phyloP scores from a whole-genome alignment of 108 stramenopile species.

The Cyclotella atomus region DNA sequence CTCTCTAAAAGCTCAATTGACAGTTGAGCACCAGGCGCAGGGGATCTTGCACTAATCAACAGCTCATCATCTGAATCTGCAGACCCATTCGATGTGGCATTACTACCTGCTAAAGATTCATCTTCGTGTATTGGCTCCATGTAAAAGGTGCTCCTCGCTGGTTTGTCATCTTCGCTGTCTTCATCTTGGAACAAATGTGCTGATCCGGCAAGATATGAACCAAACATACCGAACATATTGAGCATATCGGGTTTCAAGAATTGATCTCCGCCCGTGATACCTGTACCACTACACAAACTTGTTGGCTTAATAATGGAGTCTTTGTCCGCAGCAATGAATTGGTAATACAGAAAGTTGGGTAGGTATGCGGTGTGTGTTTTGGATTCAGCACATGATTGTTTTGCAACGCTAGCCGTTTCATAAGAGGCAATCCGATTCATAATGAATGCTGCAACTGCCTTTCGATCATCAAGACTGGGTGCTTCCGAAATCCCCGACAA shows the following conservation, averaged over 20 bases:
- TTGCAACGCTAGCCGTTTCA: too few relatives aligned
- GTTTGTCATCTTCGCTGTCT: neutral
- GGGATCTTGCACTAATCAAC: neutral
- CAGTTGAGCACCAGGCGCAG: neutral
- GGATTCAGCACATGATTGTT: too few relatives aligned
- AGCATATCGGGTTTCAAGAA: conserved; percentile 46
- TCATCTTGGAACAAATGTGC: conserved; percentile 31
- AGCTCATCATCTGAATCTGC: conserved; percentile 13
- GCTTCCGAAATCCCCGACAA: neutral
- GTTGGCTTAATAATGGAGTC: conserved; percentile 29
- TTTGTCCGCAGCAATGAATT: conserved; percentile 37
- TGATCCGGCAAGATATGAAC: conserved; percentile 36
- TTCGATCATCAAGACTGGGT: conserved; percentile 10
- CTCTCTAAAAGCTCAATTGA: conserved; percentile 29
- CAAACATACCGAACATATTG: conserved; percentile 34
- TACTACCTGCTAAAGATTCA: neutral
- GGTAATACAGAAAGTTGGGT: conserved; percentile 49
- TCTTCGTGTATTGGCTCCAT: conserved; percentile 35
- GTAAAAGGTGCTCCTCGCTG: conserved; percentile 17
- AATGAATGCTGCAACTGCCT: conserved; percentile 22
- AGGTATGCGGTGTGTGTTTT: conserved; percentile 28
- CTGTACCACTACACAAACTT: conserved; percentile 37
- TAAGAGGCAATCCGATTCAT: conserved; percentile 22
- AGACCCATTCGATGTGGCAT: neutral
- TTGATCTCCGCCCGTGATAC: conserved; percentile 28